phyloP scores from a whole-genome alignment of 2,329 filamentous ascomycete genomes.

The Keithomyces neogunnii region DNA sequence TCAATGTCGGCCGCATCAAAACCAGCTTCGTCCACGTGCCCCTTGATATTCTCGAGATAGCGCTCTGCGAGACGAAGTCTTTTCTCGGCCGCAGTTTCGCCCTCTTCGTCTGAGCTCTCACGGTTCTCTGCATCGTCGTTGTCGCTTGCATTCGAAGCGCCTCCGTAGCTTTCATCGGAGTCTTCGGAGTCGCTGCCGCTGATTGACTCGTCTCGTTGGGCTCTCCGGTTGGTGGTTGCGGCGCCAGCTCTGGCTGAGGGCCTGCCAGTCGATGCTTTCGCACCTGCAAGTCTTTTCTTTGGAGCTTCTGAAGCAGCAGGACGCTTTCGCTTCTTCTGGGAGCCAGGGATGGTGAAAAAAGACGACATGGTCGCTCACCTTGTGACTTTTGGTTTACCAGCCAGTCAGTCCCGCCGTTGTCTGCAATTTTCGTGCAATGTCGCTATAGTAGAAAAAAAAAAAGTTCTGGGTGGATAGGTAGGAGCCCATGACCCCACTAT shows the following conservation, averaged over 20 bases:
- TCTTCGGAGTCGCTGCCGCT: conserved; percentile 74
- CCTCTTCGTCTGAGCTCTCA: conserved; percentile 58
- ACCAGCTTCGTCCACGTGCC: conserved; percentile 70
- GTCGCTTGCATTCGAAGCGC: conserved; percentile 34
- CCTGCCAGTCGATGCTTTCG: conserved; percentile 32
- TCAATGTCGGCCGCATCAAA: conserved; percentile 95
- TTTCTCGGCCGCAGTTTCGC: conserved; percentile 84
- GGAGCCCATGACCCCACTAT: conserved; percentile 14
- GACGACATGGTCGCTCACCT: conserved; percentile 63
- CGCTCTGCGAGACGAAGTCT: conserved; percentile 80
- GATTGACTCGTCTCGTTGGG: conserved; percentile 63
- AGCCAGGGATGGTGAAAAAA: conserved; percentile 85
- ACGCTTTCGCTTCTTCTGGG: conserved; percentile 86
- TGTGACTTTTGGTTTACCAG: neutral
- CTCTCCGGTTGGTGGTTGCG: conserved; percentile 36
- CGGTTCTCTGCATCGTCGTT: conserved; percentile 35
- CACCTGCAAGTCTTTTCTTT: conserved; percentile 49
- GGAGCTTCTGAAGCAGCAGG: conserved; percentile 42
- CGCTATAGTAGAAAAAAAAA: conserved; percentile 24
- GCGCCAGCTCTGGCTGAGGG: conserved; percentile 29
- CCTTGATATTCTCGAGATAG: conserved; percentile 83
- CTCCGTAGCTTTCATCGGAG: conserved; percentile 35
- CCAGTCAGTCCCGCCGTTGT: conserved; percentile 11
- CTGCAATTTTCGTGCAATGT: neutral
- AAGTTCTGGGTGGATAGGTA: conserved; percentile 24